These are phyloP conservation scores for Tetracladium marchalianum DNA, from an alignment of 495 filamentous ascomycete species.

Conservation along the genomic window DNA sequence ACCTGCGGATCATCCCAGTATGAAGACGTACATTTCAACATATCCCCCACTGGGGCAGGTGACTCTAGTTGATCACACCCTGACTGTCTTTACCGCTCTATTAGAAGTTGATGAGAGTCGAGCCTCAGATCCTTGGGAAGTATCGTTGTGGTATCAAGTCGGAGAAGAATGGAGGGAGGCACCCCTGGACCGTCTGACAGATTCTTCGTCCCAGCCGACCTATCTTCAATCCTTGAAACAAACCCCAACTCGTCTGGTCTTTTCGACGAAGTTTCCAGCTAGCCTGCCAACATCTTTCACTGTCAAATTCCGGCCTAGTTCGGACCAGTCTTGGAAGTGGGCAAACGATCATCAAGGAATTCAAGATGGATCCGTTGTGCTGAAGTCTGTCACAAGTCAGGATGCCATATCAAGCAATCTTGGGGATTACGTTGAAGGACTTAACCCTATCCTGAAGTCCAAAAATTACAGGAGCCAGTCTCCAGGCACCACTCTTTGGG, in stretches of 20 bases:
- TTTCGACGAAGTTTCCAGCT: slow-evolving; percentile 31
- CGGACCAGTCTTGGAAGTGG: slow-evolving; percentile 62
- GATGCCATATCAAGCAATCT: slow-evolving; percentile 32
- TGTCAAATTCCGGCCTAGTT: slow-evolving; percentile 53
- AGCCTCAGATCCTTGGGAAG: slow-evolving; percentile 53
- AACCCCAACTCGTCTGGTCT: slow-evolving; percentile 31
- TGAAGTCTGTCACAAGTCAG: slow-evolving; percentile 22
- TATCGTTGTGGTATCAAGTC: slow-evolving; percentile 68
- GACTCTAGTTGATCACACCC: slow-evolving; percentile 39
- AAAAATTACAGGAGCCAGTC: slow-evolving; percentile 51
- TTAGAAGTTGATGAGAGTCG: slow-evolving; percentile 53
- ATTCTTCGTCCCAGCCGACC: slow-evolving; percentile 26
- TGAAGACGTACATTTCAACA: slow-evolving; percentile 27
- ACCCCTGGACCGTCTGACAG: slow-evolving; percentile 26
- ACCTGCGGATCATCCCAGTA: slow-evolving; percentile 18
- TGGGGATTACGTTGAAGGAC: slow-evolving; percentile 45
- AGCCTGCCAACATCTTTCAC: slow-evolving; percentile 54
- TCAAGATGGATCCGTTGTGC: slow-evolving; percentile 53
- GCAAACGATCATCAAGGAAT: slow-evolving; percentile 49
- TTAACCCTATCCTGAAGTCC: slow-evolving; percentile 49
- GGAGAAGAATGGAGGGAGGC: slow-evolving; percentile 39
- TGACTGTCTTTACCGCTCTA: slow-evolving; percentile 57
- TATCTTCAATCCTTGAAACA: slow-evolving; percentile 25
- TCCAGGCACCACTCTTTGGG: slow-evolving; percentile 64
- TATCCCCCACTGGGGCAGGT: slow-evolving; percentile 64